Conservation (phyloP, 257 asterid species). For the Solanum tarapatanum region DNA sequence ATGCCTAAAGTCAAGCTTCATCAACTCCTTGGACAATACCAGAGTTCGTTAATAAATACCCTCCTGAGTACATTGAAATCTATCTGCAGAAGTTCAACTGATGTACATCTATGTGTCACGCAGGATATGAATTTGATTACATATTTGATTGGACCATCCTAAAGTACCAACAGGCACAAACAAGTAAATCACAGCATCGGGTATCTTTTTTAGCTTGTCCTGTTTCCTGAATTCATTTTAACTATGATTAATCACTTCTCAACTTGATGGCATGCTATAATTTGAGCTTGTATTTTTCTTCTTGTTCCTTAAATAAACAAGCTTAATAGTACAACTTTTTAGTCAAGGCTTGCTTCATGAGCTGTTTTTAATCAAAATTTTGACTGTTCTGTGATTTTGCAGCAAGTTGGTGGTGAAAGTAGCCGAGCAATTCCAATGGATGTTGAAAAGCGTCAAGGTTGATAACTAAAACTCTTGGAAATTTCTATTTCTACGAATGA, state of each 20-base stretch:
- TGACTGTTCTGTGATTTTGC: not conserved
- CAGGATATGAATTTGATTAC: constrained; percentile 89
- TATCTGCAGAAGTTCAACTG: not conserved
- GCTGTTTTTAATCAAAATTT: not conserved
- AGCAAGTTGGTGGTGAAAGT: constrained; percentile 75
- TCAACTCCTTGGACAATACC: not conserved
- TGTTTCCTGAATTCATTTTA: constrained; percentile 1
- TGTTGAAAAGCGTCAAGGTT: constrained; percentile 64
- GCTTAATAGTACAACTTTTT: not conserved
- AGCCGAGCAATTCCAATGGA: constrained; percentile 60
- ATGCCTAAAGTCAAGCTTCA: constrained; percentile 1
- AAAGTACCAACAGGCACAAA: constrained; percentile 91
- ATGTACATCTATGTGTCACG: constrained; percentile 12
- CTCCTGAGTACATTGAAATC: not conserved
- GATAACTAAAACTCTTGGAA: not conserved
- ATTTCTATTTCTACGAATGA: not conserved
- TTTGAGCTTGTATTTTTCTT: not conserved
- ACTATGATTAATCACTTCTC: constrained; percentile 3
- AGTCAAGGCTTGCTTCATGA: not conserved
- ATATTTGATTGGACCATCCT: constrained; percentile 95
- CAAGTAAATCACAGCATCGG: constrained; percentile 66
- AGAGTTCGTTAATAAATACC: not conserved
- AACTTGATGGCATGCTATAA: not conserved
- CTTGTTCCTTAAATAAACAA: not conserved
- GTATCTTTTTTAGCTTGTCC: constrained; percentile 24